Percentiles rank a stretch among this genome's conserved stretches.
Evolutionary conservation across 129 eudicot genomes (phyloP).

Genomic region (Cynara cardunculus): DNA sequence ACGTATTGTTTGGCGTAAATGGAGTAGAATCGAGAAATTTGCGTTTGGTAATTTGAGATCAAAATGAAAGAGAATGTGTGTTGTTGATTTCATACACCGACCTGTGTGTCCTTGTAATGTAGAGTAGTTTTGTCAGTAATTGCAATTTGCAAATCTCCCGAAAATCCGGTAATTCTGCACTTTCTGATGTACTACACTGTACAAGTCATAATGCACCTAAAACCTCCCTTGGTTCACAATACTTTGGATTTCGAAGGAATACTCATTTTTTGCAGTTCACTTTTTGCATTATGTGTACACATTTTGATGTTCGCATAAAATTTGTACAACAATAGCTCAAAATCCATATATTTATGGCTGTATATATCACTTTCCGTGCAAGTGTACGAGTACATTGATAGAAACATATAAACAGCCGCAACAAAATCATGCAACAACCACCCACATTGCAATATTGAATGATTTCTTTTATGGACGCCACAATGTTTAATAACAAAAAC

Average conservation of each 20-base stretch:
- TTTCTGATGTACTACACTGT: constrained; percentile 18
- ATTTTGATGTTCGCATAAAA: background rate
- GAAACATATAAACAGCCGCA: background rate
- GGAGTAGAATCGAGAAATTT: background rate
- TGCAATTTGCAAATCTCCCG: background rate
- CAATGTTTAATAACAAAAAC: background rate
- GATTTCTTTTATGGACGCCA: background rate
- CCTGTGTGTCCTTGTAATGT: background rate
- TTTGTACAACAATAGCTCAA: background rate
- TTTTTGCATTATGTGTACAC: background rate
- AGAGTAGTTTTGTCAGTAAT: constrained; percentile 12
- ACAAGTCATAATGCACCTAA: constrained; percentile 27
- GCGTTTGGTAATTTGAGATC: constrained; percentile 11
- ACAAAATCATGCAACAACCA: background rate
- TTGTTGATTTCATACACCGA: constrained; percentile 2
- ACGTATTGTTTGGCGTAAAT: background rate
- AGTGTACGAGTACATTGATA: background rate
- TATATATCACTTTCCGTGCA: background rate
- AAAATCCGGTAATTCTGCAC: constrained; percentile 1
- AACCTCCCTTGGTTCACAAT: background rate
- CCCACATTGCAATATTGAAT: background rate
- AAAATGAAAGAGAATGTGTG: background rate
- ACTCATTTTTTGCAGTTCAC: background rate
- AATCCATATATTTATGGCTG: background rate
- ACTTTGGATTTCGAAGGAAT: constrained; percentile 1